phyloP scores from a whole-genome alignment of 352 stramenopile species.

The Phytopythium sindhum region DNA sequence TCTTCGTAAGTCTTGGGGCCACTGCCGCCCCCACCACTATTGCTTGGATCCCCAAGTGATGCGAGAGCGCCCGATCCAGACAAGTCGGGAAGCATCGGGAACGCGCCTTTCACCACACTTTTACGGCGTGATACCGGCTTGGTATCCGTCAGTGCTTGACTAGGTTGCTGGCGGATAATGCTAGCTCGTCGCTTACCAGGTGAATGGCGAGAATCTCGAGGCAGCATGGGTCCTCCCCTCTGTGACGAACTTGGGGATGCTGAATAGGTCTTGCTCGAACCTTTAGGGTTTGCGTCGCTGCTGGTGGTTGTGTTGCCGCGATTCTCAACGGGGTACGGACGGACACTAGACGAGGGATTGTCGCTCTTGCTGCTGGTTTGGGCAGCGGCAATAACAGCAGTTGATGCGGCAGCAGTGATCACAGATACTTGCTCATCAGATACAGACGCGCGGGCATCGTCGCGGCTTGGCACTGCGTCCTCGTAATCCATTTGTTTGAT shows the following conservation, averaged over 20 bases:
- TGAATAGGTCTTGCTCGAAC: neutral
- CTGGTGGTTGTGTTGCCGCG: neutral
- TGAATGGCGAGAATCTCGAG: neutral
- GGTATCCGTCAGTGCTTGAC: neutral
- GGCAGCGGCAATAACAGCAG: neutral
- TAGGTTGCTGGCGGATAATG: neutral
- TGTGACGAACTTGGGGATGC: neutral
- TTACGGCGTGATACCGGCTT: neutral
- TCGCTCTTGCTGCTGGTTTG: neutral
- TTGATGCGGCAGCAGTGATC: neutral
- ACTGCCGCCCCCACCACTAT: too few relatives aligned
- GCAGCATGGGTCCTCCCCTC: neutral
- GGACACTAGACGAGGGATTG: neutral
- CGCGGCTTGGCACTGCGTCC: neutral
- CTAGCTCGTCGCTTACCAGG: neutral
- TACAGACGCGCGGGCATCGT: neutral
- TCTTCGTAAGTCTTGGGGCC: neutral
- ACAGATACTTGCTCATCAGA: neutral
- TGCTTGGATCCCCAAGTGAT: neutral
- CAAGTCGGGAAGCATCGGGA: neutral
- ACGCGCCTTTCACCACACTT: conserved; percentile 2
- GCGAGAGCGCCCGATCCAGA: neutral
- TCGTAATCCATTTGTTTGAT: neutral
- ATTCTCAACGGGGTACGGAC: neutral
- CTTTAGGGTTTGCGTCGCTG: neutral